phyloP scores from a whole-genome alignment of 2,329 filamentous ascomycete genomes.

The Colletotrichum zoysiae region DNA sequence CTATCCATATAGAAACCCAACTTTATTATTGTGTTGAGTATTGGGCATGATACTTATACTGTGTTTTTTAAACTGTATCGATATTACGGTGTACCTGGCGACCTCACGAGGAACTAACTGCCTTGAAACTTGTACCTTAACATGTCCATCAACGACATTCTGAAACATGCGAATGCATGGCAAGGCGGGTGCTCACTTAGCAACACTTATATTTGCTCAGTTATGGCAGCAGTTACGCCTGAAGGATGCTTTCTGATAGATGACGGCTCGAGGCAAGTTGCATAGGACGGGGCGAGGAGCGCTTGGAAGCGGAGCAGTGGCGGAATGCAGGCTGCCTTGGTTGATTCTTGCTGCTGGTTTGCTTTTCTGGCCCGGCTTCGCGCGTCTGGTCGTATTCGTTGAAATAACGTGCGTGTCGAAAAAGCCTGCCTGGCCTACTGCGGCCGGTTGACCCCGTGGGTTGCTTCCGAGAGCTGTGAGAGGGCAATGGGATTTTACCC shows the following conservation, averaged over 20 bases:
- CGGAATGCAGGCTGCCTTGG: conserved; percentile 30
- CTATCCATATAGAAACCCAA: too few species aligned
- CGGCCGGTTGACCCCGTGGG: conserved; percentile 27
- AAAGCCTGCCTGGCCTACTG: conserved; percentile 22
- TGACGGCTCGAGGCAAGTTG: conserved; percentile 30
- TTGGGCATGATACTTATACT: too few species aligned
- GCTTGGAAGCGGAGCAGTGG: conserved; percentile 11
- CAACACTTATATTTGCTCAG: not conserved
- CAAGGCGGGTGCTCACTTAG: conserved; percentile 20
- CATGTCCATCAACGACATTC: conserved; percentile 12
- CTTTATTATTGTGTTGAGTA: too few species aligned
- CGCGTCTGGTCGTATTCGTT: conserved; percentile 27
- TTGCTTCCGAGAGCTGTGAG: conserved; percentile 13
- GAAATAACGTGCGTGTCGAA: conserved; percentile 2
- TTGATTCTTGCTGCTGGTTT: conserved; percentile 5
- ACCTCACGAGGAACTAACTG: too few species aligned
- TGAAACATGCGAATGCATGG: conserved; percentile 33
- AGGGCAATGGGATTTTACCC: conserved; percentile 21
- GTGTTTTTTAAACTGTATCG: too few species aligned
- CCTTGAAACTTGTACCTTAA: too few species aligned
- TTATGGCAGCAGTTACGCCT: conserved; percentile 21
- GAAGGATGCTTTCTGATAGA: conserved; percentile 20
- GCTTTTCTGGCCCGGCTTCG: conserved; percentile 4
- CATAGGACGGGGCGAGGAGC: conserved; percentile 20
- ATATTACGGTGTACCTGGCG: too few species aligned